A percentile compares a stretch with the other conserved stretches of the same genome.
Evolutionary conservation across 176 grass and related monocot species (phyloP).

Genomic region (Bolboschoenus planiculmis): DNA sequence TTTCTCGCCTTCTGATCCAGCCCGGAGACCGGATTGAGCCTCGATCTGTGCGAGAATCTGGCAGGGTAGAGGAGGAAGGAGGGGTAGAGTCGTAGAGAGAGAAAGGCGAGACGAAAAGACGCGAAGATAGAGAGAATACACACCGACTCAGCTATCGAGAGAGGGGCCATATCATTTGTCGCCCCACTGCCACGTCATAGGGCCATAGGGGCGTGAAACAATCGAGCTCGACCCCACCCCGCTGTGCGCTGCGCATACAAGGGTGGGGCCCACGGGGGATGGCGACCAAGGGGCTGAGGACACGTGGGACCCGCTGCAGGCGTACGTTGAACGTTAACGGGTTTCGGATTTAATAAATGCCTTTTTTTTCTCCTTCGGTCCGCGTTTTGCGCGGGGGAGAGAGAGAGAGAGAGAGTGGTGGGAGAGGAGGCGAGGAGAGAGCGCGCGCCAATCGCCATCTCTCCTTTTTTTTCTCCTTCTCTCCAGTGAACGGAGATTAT

Average conservation of each 20-base stretch:
- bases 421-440: constrained; percentile 8
- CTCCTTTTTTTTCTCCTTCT: not conserved
- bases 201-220: constrained; percentile 16
- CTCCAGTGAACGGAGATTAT: not conserved
- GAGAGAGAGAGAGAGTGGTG: not conserved
- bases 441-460: constrained; percentile 2
- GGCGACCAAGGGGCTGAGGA: constrained; percentile 1
- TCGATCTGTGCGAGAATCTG: constrained; percentile 24
- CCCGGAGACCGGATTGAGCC: not conserved
- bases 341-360: not conserved
- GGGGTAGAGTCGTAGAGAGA: constrained; percentile 5
- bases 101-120: constrained; percentile 13
- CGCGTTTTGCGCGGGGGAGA: constrained; percentile 2
- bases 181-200: constrained; percentile 19
- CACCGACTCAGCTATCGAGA: constrained; percentile 66
- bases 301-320: constrained; percentile 4
- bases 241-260: constrained; percentile 3
- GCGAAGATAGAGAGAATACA: constrained; percentile 32
- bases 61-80: constrained; percentile 24
- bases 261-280: not conserved
- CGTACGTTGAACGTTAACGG: constrained; percentile 25
- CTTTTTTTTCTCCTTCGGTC: not conserved
- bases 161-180: constrained; percentile 43
- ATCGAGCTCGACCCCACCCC: constrained; percentile 3
- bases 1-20: not conserved